Conservation (phyloP, 75 land plant species). For the Ceratopteris richardii region DNA sequence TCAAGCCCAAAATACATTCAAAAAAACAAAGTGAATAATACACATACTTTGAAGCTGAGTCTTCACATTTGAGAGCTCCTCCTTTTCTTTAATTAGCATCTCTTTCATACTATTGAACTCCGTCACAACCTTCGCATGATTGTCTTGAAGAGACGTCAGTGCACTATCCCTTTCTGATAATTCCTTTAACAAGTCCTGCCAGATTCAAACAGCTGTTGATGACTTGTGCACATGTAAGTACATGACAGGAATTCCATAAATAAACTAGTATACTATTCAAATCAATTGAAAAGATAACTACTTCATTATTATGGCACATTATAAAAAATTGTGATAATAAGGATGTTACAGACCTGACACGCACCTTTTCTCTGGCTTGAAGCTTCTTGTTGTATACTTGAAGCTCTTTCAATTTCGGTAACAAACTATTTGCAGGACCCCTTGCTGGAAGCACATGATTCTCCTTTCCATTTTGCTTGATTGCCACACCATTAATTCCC, state of each 20-base stretch:
- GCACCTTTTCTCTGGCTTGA: constrained; percentile 11
- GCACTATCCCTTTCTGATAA: constrained; percentile 9
- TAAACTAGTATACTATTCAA: too few relatives aligned
- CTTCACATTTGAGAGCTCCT: constrained; percentile 2
- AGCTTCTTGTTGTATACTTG: constrained; percentile 3
- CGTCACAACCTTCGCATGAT: constrained; percentile 5
- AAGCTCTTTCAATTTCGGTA: constrained; percentile 1
- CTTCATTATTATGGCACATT: too few relatives aligned
- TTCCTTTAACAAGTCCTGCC: constrained; percentile 11
- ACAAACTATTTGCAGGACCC: neutral
- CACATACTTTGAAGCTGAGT: constrained; percentile 19
- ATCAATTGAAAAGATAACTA: too few relatives aligned
- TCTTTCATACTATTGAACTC: constrained; percentile 10
- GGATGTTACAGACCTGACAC: neutral
- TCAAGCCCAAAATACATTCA: too few relatives aligned
- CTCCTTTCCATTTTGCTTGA: constrained; percentile 5
- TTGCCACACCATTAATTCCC: neutral
- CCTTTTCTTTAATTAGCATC: constrained; percentile 2
- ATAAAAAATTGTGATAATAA: neutral
- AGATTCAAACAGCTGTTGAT: too few relatives aligned
- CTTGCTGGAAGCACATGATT: neutral
- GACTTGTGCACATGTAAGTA: too few relatives aligned
- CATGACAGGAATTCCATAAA: too few relatives aligned
- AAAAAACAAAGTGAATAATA: neutral
- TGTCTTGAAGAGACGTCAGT: constrained; percentile 2